Base-by-base conservation (phyloP, 345 rosid genomes). In the Isatis tinctoria region DNA sequence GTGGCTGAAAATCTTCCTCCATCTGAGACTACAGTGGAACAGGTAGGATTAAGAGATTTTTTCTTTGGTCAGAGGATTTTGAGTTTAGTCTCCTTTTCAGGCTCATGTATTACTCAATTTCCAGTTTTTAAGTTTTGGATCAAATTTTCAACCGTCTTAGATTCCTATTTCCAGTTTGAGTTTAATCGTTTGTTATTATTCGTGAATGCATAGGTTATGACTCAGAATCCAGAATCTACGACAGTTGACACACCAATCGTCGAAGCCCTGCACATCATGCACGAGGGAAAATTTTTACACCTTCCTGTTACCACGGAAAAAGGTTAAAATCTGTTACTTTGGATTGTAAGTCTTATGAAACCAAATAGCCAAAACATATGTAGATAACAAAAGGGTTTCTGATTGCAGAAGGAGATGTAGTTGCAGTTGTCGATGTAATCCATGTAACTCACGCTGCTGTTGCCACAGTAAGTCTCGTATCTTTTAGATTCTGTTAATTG, bases 231-330 rank as follows among this genome's bases (percentile, higher is more conserved):
- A 70, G 97, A 87, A 83, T 96, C 93, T 73, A 95, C 94, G 22
- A 83, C 89, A 8, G 78, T 87, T 59, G 98, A 92, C 61, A 92
- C 93, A 11, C 92, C 99, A 54, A 87, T 96, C 43, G 99, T 96
- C 73, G 96, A 90, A 86, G 98, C 99, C 53, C 78, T 96, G 69
- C 99, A 92, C 79, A 75, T 82, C 53, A 96, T 96, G 99, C 98
- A 96, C 41, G 92, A 92, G 68, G 95, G 99, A 47, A 92, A 96
- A 80, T 96, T 96, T 79, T 87, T 92, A 83, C 99, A 96, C 84
- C 96, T 96, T 79, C 99, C 98, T 20, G 94, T 96, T 51, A 80
- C 90, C 51, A 79, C 89, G 16, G 87, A 92, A 67, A 89, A 85
- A 83, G 97, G 99, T 96, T 17, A 64, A 52, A 49, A n/a, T 6